Evolutionary conservation across 2,329 filamentous ascomycete genomes (phyloP).

Genomic region (Raffaelea arxii): DNA sequence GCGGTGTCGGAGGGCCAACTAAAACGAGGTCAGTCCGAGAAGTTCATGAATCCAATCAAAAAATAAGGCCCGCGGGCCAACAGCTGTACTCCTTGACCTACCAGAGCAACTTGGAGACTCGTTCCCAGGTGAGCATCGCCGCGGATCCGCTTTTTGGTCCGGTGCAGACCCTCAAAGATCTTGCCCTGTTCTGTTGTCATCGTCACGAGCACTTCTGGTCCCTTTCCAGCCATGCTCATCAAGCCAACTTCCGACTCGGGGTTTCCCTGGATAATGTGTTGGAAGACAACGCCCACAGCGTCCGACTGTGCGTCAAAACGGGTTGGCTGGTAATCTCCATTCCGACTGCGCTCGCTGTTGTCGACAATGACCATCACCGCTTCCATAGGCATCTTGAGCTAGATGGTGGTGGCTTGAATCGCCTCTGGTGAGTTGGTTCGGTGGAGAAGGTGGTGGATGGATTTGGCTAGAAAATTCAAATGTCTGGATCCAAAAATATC

Average conservation of each 20-base stretch:
- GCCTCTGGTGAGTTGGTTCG: background rate
- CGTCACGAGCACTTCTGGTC: conserved; percentile 94
- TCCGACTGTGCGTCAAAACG: conserved; percentile 95
- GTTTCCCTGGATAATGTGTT: conserved; percentile 88
- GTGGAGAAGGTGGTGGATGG: conserved; percentile 3
- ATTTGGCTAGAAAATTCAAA: background rate
- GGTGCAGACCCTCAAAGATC: conserved; percentile 83
- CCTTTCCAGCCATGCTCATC: conserved; percentile 97
- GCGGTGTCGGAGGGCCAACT: conserved; percentile 95
- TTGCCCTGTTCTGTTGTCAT: conserved; percentile 94
- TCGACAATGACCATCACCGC: conserved; percentile 99
- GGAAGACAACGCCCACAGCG: conserved; percentile 90
- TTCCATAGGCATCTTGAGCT: conserved; percentile 90
- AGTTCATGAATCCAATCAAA: too few relatives aligned
- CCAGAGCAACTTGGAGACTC: conserved; percentile 87
- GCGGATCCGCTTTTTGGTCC: conserved; percentile 82
- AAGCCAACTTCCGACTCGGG: conserved; percentile 94
- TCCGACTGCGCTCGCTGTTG: conserved; percentile 97
- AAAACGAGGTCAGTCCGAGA: too few relatives aligned
- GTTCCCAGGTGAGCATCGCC: conserved; percentile 83
- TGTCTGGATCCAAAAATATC: background rate
- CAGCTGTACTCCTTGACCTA: too few relatives aligned
- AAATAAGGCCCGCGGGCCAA: too few relatives aligned
- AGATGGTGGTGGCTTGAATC: background rate
- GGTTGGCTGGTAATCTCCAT: conserved; percentile 86